phyloP scores from a whole-genome alignment of 2,329 filamentous ascomycete species.

The Penicillium sp. region DNA sequence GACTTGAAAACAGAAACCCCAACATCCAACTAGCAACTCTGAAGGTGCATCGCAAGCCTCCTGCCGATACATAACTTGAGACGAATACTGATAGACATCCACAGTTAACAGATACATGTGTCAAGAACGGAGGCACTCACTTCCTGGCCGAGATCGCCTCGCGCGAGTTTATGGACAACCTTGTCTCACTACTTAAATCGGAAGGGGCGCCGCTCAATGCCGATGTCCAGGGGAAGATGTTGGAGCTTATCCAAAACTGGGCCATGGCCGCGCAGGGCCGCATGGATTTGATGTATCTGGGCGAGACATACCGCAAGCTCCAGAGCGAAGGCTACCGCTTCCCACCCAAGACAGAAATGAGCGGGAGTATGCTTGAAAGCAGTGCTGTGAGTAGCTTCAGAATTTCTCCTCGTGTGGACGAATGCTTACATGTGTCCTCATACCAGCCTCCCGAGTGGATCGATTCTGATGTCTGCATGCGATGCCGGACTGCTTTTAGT shows the following conservation, averaged over 20 bases:
- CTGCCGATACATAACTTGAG: slow-evolving; percentile 61
- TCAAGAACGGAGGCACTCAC: slow-evolving; percentile 96
- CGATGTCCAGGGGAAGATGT: slow-evolving; percentile 84
- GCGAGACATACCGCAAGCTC: slow-evolving; percentile 79
- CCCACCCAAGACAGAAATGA: slow-evolving; percentile 79
- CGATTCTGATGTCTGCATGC: slow-evolving; percentile 98
- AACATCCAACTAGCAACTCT: slow-evolving; percentile 95
- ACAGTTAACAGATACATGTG: slow-evolving; percentile 92
- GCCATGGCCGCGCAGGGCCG: slow-evolving; percentile 84
- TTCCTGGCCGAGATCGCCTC: slow-evolving; percentile 95
- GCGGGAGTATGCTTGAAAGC: slow-evolving; percentile 98
- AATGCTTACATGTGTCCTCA: slow-evolving; percentile 10
- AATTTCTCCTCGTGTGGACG: background rate
- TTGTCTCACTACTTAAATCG: slow-evolving; percentile 84
- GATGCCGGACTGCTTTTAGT: slow-evolving; percentile 90
- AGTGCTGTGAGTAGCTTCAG: slow-evolving; percentile 69
- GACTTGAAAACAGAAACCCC: slow-evolving; percentile 96
- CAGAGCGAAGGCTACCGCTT: slow-evolving; percentile 87
- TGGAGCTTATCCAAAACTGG: slow-evolving; percentile 94
- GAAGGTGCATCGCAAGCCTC: slow-evolving; percentile 70
- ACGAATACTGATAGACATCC: slow-evolving; percentile 58
- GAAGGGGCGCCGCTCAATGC: slow-evolving; percentile 75
- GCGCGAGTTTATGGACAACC: slow-evolving; percentile 96
- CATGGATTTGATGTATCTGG: slow-evolving; percentile 80
- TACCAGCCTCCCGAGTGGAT: slow-evolving; percentile 89